Conservation (phyloP, 2,329 filamentous ascomycete genomes). For the Dactylella cylindrospora region DNA sequence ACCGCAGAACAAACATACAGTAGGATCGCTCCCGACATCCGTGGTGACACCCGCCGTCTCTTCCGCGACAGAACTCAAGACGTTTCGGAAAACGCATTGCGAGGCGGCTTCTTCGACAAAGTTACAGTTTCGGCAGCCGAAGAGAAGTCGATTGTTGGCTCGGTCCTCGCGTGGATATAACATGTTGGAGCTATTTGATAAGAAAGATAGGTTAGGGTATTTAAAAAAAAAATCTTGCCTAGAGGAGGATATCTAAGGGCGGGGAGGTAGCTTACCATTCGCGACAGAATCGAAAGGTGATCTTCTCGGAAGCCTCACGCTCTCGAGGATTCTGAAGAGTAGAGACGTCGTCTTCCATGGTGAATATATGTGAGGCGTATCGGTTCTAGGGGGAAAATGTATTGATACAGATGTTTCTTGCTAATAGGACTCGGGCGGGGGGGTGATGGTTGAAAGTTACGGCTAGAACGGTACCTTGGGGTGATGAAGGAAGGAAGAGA, state of each 20-base stretch:
- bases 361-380: neutral
- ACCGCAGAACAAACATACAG: slow-evolving; percentile 69
- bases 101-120: slow-evolving; percentile 84
- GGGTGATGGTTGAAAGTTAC: neutral
- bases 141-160: slow-evolving; percentile 79
- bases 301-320: slow-evolving; percentile 63
- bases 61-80: slow-evolving; percentile 84
- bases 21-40: slow-evolving; percentile 95
- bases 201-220: slow-evolving; percentile 43
- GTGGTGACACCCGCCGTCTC: slow-evolving; percentile 97
- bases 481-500: neutral
- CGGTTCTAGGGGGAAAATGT: neutral
- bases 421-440: too few relatives aligned
- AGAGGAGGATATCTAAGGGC: neutral
- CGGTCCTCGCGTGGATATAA: slow-evolving; percentile 95
- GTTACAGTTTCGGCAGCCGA: slow-evolving; percentile 92
- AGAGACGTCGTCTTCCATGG: slow-evolving; percentile 36
- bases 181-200: slow-evolving; percentile 75
- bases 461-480: neutral
- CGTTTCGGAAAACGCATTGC: slow-evolving; percentile 92
- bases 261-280: slow-evolving; percentile 67
- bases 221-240: neutral
- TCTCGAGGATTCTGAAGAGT: slow-evolving; percentile 42
- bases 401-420: too few relatives aligned
- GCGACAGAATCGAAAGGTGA: slow-evolving; percentile 96